phyloP scores from a whole-genome alignment of 257 asterid species.

The Catharanthus roseus region DNA sequence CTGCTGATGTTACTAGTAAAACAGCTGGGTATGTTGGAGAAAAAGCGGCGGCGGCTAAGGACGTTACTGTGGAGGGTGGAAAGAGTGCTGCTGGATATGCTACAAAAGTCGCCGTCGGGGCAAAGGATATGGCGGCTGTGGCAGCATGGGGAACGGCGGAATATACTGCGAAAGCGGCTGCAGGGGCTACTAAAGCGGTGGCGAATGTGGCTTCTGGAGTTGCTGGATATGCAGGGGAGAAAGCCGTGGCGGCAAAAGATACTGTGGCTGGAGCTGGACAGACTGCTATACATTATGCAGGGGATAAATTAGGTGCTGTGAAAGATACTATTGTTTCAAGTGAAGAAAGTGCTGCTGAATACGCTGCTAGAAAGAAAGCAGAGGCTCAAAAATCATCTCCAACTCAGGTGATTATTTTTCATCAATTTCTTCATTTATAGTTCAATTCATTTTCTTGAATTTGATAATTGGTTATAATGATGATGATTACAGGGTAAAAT shows the following conservation, averaged over 20 bases:
- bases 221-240: slow-evolving; percentile 49
- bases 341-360: slow-evolving; percentile 60
- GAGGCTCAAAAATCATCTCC: slow-evolving; percentile 42
- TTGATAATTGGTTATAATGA: not conserved
- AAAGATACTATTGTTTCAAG: slow-evolving; percentile 52
- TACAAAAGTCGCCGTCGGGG: slow-evolving; percentile 42
- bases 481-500: too few relatives aligned
- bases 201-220: slow-evolving; percentile 46
- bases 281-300: slow-evolving; percentile 34
- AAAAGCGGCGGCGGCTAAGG: slow-evolving; percentile 41
- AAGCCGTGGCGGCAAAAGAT: slow-evolving; percentile 44
- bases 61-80: slow-evolving; percentile 41
- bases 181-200: slow-evolving; percentile 52
- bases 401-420: too few relatives aligned
- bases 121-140: slow-evolving; percentile 52
- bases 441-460: too few relatives aligned
- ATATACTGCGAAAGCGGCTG: slow-evolving; percentile 51
- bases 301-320: slow-evolving; percentile 47
- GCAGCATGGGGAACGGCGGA: slow-evolving; percentile 85
- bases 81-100: slow-evolving; percentile 49
- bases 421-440: too few relatives aligned
- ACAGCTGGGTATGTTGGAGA: slow-evolving; percentile 38
- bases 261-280: slow-evolving; percentile 61
- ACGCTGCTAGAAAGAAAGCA: slow-evolving; percentile 59
- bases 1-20: slow-evolving; percentile 14